Evolutionary conservation across 192 early-diverging fungal genomes (phyloP), one percentile per base, ranked within the genome.

Genomic region (Spizellomyces sp.): DNA sequence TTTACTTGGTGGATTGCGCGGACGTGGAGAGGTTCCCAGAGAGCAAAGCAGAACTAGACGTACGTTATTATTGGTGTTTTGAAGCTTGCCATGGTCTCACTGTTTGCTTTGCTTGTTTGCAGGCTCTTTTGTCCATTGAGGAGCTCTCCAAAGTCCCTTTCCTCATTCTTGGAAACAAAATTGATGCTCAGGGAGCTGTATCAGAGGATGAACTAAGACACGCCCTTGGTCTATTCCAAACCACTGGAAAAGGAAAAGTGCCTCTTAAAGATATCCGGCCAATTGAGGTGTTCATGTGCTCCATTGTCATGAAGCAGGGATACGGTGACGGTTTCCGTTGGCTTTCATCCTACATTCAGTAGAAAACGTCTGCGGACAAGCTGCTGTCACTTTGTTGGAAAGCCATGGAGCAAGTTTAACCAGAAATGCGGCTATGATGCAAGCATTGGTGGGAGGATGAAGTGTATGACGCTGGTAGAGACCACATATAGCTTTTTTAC

Each of bases 271-370:
- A 95, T 75, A 93, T 96, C 75, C 89, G 97, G 64, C 93, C 97
- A 55, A 95, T 99, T 72, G 97, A 99, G 85, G 88, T 99, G 62
- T 99, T 95, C 77, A 99, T 99, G 97, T 97, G 95, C 87, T 98
- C 95, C 41, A 93, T 99, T 17, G 93, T 96, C 52, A 94, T 96
- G 92, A 90, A 92, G 83, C 94, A 95, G 85, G 97, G 97, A 79
- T 99, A 99, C 80, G 96, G 95, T 64, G 97, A 97, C 75, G 96
- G 93, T 55, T 80, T 83, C 77, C 62, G 76, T 27, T 83, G 81
- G 81, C 47, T 83, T 63, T 80, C 78, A 19, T 65, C 74, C 62
- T 83, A 83, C 75, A 80, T 83, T 57, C 76, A 79, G 50, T 79
- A 62, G 59, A 64, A 36, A 36, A 36, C 27, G 3, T 36, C 27